These are phyloP conservation scores for Malassezia yamatoensis DNA, from an alignment of 1,284 basidiomycete genomes.

Conservation along the genomic window DNA sequence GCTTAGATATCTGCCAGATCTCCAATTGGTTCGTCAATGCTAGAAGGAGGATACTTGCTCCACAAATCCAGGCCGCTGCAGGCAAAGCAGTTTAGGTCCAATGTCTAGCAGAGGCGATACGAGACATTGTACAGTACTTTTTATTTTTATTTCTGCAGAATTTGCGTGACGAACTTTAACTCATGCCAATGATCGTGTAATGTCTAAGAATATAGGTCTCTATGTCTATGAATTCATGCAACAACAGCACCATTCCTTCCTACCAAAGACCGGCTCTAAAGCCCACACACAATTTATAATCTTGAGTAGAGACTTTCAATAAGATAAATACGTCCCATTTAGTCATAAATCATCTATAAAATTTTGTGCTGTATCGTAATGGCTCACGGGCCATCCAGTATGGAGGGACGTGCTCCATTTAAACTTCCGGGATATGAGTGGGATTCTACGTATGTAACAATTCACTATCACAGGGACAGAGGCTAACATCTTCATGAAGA, in stretches of 20 bases:
- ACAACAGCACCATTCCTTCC: too few species aligned
- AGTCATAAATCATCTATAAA: too few species aligned
- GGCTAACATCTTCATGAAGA: neutral
- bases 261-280: too few species aligned
- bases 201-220: too few species aligned
- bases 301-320: too few species aligned
- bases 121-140: neutral
- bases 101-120: too few species aligned
- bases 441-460: conserved; percentile 11
- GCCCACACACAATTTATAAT: too few species aligned
- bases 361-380: too few species aligned
- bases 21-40: conserved; percentile 45
- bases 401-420: conserved; percentile 3
- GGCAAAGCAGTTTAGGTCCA: neutral
- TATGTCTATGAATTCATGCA: too few species aligned
- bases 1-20: conserved; percentile 74
- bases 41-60: conserved; percentile 33
- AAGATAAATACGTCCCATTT: too few species aligned
- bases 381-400: neutral
- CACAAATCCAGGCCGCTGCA: conserved; percentile 4
- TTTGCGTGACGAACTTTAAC: neutral
- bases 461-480: neutral
- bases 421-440: conserved; percentile 11
- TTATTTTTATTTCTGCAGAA: neutral
- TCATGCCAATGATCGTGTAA: too few species aligned